These are phyloP conservation scores for Artemisia tridentata DNA, from an alignment of 129 eudicot genomes.

Conservation along the genomic window DNA sequence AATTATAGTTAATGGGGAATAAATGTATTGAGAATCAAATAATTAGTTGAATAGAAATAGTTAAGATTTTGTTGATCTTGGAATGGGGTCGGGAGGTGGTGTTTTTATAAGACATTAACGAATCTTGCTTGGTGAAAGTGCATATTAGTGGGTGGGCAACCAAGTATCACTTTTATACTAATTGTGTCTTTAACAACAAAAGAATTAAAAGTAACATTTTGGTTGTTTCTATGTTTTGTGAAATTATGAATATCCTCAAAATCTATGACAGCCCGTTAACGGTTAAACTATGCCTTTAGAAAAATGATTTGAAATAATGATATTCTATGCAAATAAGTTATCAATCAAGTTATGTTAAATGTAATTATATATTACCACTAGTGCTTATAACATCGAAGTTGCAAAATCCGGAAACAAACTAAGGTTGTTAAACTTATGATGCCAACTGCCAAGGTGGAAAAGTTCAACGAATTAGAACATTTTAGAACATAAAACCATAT, in stretches of 20 bases:
- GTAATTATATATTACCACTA: background rate
- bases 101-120: conserved; percentile 31
- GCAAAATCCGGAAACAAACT: background rate
- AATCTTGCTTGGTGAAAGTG: conserved; percentile 37
- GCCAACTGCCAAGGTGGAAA: background rate
- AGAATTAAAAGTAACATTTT: conserved; percentile 19
- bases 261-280: background rate
- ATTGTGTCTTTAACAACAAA: conserved; percentile 28
- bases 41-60: background rate
- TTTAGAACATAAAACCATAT: background rate
- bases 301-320: background rate
- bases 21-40: too few species aligned
- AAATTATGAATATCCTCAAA: conserved; percentile 2
- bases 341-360: background rate
- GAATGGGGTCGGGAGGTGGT: conserved; percentile 41
- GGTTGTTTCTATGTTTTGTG: conserved; percentile 16
- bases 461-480: background rate
- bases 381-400: background rate
- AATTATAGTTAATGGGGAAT: background rate
- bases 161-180: conserved; percentile 32
- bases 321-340: background rate
- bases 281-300: background rate
- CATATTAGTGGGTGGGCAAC: conserved; percentile 37
- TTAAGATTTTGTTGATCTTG: conserved; percentile 28
- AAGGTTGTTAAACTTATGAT: background rate